Percentiles rank a stretch among this genome's conserved stretches.
phyloP scores from a whole-genome alignment of 352 stramenopile genomes.

The Phytophthora sojae region DNA sequence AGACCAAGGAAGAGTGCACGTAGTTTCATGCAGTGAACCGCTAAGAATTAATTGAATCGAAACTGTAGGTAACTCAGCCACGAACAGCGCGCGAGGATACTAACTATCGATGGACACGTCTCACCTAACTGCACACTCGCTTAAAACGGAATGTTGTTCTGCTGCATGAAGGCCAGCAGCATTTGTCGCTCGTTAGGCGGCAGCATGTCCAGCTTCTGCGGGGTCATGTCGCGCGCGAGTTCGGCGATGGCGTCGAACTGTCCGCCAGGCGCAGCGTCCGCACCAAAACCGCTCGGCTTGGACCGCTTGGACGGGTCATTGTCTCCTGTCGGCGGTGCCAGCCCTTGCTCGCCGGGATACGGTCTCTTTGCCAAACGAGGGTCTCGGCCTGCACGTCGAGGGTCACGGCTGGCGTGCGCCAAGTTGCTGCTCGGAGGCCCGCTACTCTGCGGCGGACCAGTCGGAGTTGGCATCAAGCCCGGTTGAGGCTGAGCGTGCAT shows the following conservation, averaged over 20 bases:
- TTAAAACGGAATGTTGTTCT: constrained; percentile 77
- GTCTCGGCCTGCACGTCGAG: constrained; percentile 59
- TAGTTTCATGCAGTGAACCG: too few species aligned
- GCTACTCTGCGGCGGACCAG: constrained; percentile 29
- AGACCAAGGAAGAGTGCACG: too few species aligned
- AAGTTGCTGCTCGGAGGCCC: constrained; percentile 37
- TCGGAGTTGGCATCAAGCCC: constrained; percentile 42
- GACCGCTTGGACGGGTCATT: constrained; percentile 39
- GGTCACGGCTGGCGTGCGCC: constrained; percentile 54
- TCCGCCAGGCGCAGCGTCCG: constrained; percentile 26
- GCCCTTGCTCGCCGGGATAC: constrained; percentile 30
- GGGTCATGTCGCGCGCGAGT: constrained; percentile 82
- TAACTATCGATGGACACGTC: constrained; percentile 18
- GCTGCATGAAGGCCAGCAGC: constrained; percentile 82
- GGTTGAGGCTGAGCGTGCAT: constrained; percentile 37
- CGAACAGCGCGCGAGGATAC: constrained; percentile 15
- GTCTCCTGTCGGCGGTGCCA: constrained; percentile 23
- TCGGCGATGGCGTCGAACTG: constrained; percentile 73
- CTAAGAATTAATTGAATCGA: too few species aligned
- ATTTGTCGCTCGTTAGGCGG: constrained; percentile 83
- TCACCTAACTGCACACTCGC: constrained; percentile 8
- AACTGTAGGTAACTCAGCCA: constrained; percentile 21
- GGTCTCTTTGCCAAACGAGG: constrained; percentile 64
- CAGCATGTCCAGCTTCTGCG: constrained; percentile 83
- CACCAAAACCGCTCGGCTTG: constrained; percentile 25